Conservation (phyloP, 106 monocot species). For the Gastrodia elata region DNA sequence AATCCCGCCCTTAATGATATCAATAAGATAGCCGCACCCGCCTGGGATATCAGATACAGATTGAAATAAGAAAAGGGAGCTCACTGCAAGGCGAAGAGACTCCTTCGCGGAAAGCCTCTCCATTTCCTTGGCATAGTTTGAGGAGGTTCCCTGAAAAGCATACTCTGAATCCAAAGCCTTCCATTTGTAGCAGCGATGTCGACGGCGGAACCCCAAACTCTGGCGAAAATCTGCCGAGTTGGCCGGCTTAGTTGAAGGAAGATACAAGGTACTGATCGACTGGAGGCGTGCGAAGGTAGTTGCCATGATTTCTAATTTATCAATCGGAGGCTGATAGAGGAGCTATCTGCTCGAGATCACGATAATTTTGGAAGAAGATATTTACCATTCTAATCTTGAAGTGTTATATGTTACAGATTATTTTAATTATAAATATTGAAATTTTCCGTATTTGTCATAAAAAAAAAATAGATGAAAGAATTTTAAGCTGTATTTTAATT, state of each 20-base stretch:
- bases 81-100: constrained; percentile 90
- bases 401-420: too few relatives aligned
- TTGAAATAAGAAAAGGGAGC: constrained; percentile 1
- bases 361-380: too few relatives aligned
- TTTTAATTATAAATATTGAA: too few relatives aligned
- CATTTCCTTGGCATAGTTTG: constrained; percentile 90
- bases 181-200: constrained; percentile 18
- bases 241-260: not conserved
- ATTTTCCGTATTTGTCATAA: too few relatives aligned
- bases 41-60: not conserved
- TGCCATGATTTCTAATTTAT: constrained; percentile 13
- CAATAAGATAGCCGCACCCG: too few relatives aligned
- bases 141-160: constrained; percentile 58
- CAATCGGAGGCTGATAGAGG: not conserved
- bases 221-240: constrained; percentile 4
- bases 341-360: too few relatives aligned
- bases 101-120: constrained; percentile 96
- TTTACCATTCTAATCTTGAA: too few relatives aligned
- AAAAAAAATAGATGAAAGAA: too few relatives aligned
- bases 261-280: not conserved
- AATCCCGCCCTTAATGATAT: too few relatives aligned
- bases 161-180: constrained; percentile 63
- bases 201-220: not conserved
- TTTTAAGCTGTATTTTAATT: too few relatives aligned
- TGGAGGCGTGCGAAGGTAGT: constrained; percentile 11